A percentile compares a stretch with the other conserved stretches of the same genome.
phyloP scores from a whole-genome alignment of 306 rosid species.

The Trifolium pratense region DNA sequence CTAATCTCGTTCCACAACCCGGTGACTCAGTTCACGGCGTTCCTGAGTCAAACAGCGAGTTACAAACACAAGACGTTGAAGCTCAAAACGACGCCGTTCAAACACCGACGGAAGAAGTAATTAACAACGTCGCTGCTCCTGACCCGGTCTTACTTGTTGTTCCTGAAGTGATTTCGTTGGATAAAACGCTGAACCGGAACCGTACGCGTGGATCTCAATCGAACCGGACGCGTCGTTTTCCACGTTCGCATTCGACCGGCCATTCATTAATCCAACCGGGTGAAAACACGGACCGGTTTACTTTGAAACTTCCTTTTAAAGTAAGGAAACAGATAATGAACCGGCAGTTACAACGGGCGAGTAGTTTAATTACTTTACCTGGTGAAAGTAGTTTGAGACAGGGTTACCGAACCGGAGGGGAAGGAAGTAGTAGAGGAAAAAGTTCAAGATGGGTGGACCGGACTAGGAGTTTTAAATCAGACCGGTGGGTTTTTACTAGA shows the following conservation, averaged over 20 bases:
- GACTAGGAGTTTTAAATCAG: constrained; percentile 53
- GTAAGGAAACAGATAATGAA: constrained; percentile 70
- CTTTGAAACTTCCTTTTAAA: constrained; percentile 70
- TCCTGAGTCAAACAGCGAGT: not conserved
- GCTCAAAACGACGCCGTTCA: constrained; percentile 47
- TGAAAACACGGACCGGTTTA: constrained; percentile 79
- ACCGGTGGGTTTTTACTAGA: constrained; percentile 69
- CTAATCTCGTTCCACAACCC: constrained; percentile 63
- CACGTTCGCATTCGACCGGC: constrained; percentile 91
- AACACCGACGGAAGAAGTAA: not conserved
- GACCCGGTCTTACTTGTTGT: not conserved
- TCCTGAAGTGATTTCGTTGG: constrained; percentile 13
- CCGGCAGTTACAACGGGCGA: constrained; percentile 63
- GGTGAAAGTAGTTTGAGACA: constrained; percentile 62
- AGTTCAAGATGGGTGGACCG: constrained; percentile 55
- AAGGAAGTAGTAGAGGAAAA: constrained; percentile 62
- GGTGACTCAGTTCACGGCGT: constrained; percentile 39
- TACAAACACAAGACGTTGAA: constrained; percentile 41
- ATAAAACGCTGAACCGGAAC: constrained; percentile 59
- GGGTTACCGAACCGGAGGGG: constrained; percentile 64
- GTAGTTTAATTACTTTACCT: constrained; percentile 63
- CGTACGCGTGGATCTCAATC: constrained; percentile 51
- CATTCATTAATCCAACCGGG: constrained; percentile 79
- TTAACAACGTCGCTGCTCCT: not conserved
- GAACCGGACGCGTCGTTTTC: constrained; percentile 56